Conservation (phyloP, 108 stramenopile genomes). For the Nitzschia putrida region DNA sequence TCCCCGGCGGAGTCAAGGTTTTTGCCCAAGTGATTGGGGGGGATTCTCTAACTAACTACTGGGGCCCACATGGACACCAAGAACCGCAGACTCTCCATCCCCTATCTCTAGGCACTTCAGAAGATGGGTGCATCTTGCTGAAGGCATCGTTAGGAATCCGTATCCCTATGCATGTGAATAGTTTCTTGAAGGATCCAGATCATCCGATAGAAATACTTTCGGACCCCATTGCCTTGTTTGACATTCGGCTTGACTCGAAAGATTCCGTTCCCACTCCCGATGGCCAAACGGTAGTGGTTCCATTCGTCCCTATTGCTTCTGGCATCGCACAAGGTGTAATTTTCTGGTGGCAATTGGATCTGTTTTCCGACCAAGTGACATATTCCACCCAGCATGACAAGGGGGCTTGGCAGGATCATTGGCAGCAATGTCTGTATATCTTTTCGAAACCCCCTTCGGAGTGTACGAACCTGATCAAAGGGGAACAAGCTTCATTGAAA, state of each 20-base stretch:
- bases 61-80: slow-evolving; percentile 31
- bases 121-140: background rate
- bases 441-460: slow-evolving; percentile 42
- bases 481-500: slow-evolving; percentile 37
- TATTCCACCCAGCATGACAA: slow-evolving; percentile 38
- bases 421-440: slow-evolving; percentile 76
- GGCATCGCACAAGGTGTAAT: slow-evolving; percentile 68
- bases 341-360: slow-evolving; percentile 86
- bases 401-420: slow-evolving; percentile 80
- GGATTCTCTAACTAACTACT: slow-evolving; percentile 3
- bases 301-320: slow-evolving; percentile 29
- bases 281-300: slow-evolving; percentile 31
- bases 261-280: slow-evolving; percentile 49
- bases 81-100: background rate
- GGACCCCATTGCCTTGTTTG: slow-evolving; percentile 50
- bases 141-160: slow-evolving; percentile 17
- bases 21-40: slow-evolving; percentile 60
- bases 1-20: slow-evolving; percentile 70
- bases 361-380: slow-evolving; percentile 38
- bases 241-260: slow-evolving; percentile 59
- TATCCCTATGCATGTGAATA: slow-evolving; percentile 43
- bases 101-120: background rate
- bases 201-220: slow-evolving; percentile 40
- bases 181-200: slow-evolving; percentile 18
- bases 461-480: slow-evolving; percentile 31